Evolutionary conservation across 2,329 filamentous ascomycete species (phyloP).

Genomic region (Aspergillus fischeri): DNA sequence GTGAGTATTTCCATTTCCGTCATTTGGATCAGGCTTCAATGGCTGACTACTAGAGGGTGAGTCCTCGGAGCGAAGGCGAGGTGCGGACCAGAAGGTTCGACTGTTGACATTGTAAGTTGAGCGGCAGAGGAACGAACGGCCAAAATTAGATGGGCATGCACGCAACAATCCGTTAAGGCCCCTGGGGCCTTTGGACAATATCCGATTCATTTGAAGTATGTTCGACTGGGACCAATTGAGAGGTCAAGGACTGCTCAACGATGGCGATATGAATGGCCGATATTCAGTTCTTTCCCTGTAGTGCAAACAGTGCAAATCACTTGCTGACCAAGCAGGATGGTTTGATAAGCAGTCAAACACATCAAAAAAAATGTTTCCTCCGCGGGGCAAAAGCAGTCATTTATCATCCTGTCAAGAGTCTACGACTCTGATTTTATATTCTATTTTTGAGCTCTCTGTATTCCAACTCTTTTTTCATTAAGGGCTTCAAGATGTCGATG

Average conservation of each 20-base stretch:
- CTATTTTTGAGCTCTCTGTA: neutral
- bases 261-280: neutral
- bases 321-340: neutral
- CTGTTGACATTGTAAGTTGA: conserved; percentile 12
- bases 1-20: conserved; percentile 3
- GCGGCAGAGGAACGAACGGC: conserved; percentile 12
- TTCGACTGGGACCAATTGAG: neutral
- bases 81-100: conserved; percentile 22
- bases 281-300: neutral
- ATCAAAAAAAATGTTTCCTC: neutral
- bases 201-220: conserved; percentile 27
- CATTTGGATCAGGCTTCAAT: neutral
- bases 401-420: neutral
- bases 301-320: conserved; percentile 2
- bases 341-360: neutral
- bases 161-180: conserved; percentile 27
- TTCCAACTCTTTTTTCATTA: neutral
- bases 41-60: conserved; percentile 12
- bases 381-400: neutral
- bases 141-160: conserved; percentile 23
- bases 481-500: conserved; percentile 41
- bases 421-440: neutral
- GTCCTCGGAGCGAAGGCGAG: conserved; percentile 21
- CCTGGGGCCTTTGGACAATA: conserved; percentile 26
- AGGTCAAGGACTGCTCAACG: neutral